Evolutionary conservation across 768 basidiomycete genomes (phyloP).

Genomic region (Boletus tylopilopsis): DNA sequence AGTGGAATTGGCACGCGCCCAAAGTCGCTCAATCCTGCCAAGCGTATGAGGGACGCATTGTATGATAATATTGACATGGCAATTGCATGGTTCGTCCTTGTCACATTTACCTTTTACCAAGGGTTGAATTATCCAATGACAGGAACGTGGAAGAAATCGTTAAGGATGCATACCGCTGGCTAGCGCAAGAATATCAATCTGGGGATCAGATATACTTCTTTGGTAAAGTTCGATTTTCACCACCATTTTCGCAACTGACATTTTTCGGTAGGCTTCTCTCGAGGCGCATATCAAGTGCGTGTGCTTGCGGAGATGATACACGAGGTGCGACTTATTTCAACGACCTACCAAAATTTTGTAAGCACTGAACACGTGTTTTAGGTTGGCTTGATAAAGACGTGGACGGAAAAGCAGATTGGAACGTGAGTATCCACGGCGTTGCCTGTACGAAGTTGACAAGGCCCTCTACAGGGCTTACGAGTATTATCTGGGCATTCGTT

Average conservation of each 20-base stretch:
- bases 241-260: background rate
- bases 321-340: no score
- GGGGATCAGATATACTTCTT: conserved; percentile 36
- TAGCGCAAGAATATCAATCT: conserved; percentile 26
- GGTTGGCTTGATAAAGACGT: no score
- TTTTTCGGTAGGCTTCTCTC: conserved; percentile 34
- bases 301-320: conserved; percentile 40
- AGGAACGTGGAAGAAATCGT: conserved; percentile 37
- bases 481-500: no score
- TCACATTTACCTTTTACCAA: background rate
- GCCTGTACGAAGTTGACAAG: no score
- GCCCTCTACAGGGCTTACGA: no score
- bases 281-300: conserved; percentile 41
- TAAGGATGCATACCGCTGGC: conserved; percentile 32
- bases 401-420: no score
- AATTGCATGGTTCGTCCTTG: conserved; percentile 33
- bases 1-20: conserved; percentile 38
- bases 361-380: no score
- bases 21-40: conserved; percentile 22
- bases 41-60: conserved; percentile 11
- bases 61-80: conserved; percentile 33
- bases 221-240: conserved; percentile 14
- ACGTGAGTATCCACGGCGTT: no score
- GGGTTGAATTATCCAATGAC: no score
- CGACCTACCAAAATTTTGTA: no score